These are phyloP conservation scores for Coriolopsis trogii DNA, from an alignment of 1,284 basidiomycete genomes.

Conservation along the genomic window DNA sequence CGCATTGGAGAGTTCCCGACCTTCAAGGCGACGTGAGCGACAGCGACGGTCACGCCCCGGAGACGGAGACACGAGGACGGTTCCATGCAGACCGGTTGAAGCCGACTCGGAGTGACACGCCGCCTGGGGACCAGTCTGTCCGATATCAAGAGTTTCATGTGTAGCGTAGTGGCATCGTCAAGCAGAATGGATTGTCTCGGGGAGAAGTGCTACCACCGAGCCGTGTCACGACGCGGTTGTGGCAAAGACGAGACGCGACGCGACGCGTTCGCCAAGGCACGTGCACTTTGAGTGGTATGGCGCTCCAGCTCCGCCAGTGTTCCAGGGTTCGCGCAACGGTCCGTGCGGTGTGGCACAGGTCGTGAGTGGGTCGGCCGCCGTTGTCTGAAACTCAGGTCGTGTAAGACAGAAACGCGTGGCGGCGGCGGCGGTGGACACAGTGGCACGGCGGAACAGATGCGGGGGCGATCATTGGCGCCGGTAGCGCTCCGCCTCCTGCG, in stretches of 20 bases:
- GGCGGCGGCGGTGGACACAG: neutral
- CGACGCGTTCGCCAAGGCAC: conserved; percentile 6
- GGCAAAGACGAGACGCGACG: conserved; percentile 17
- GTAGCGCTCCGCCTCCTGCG: neutral
- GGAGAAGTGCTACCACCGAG: too few relatives aligned
- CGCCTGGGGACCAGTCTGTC: too few relatives aligned
- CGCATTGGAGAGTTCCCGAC: conserved; percentile 57
- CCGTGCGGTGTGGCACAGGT: too few relatives aligned
- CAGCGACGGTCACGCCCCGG: neutral
- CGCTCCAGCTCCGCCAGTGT: neutral
- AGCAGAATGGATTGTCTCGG: too few relatives aligned
- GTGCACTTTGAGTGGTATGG: neutral
- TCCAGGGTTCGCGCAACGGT: too few relatives aligned
- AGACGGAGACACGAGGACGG: too few relatives aligned
- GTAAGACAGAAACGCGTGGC: neutral
- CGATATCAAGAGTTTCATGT: conserved; percentile 4
- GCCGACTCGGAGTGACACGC: too few relatives aligned
- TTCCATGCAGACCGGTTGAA: too few relatives aligned
- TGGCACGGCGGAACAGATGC: neutral
- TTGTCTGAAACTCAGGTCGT: too few relatives aligned
- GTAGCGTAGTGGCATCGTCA: too few relatives aligned
- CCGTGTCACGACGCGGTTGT: conserved; percentile 9
- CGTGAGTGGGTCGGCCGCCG: too few relatives aligned
- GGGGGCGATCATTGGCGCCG: conserved; percentile 5
- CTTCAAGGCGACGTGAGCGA: conserved; percentile 21